phyloP scores from a whole-genome alignment of 192 early-diverging fungal species.

The Podila minutissima region DNA sequence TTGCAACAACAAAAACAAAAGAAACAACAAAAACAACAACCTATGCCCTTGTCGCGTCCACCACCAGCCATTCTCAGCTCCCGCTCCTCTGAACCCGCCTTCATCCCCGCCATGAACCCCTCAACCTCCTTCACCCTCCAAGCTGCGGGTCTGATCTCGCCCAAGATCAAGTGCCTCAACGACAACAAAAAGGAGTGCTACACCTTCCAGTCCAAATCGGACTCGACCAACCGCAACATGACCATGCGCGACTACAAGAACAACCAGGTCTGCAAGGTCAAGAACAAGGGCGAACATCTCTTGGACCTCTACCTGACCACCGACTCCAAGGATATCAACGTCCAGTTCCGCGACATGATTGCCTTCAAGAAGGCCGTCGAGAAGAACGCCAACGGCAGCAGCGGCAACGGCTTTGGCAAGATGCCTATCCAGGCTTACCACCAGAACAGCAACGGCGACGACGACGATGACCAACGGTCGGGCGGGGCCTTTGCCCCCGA shows the following conservation, averaged over 20 bases:
- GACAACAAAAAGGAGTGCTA: conserved; percentile 46
- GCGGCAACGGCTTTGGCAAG: conserved; percentile 5
- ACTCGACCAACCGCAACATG: conserved; percentile 28
- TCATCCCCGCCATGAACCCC: conserved; percentile 33
- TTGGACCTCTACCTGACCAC: conserved; percentile 45
- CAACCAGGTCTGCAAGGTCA: conserved; percentile 44
- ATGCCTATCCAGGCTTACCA: not conserved
- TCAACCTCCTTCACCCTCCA: conserved; percentile 39
- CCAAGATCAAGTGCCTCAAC: conserved; percentile 39
- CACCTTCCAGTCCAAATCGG: conserved; percentile 49
- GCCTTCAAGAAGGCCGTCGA: conserved; percentile 53
- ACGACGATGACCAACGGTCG: conserved; percentile 23
- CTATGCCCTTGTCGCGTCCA: conserved; percentile 44
- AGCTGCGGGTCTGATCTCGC: conserved; percentile 28
- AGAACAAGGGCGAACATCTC: conserved; percentile 47
- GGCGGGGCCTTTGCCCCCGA: conserved; percentile 1
- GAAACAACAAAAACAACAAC: not conserved
- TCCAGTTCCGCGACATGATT: conserved; percentile 48
- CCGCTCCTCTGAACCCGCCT: conserved; percentile 31
- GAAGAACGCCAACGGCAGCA: conserved; percentile 22
- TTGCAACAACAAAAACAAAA: not conserved
- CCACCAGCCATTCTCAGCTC: conserved; percentile 31
- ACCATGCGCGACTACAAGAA: conserved; percentile 30
- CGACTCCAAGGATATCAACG: conserved; percentile 48
- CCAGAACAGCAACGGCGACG: not conserved